Evolutionary conservation across 345 rosid species (phyloP).

Genomic region (Eucalyptus tenuipes): DNA sequence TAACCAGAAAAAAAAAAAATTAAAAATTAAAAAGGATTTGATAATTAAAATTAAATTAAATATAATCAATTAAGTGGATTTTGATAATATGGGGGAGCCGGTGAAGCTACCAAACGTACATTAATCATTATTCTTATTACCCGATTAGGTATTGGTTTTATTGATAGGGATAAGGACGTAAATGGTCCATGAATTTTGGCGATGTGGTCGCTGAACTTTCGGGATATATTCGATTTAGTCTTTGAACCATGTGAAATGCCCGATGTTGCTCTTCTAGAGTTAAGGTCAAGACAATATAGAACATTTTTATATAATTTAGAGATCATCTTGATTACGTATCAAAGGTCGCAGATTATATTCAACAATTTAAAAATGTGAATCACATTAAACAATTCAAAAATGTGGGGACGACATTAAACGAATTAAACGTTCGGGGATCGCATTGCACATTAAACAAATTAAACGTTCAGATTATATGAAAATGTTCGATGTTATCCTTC

Average conservation of each 20-base stretch:
- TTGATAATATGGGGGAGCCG: not conserved
- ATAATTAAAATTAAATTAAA: too few relatives aligned
- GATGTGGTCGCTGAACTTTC: rapidly evolving
- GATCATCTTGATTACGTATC: rapidly evolving
- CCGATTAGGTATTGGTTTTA: not conserved
- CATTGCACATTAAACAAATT: too few relatives aligned
- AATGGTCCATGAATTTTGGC: not conserved
- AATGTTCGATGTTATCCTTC: rapidly evolving
- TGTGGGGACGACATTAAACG: rapidly evolving
- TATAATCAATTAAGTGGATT: not conserved
- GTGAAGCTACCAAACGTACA: not conserved
- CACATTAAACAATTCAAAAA: too few relatives aligned
- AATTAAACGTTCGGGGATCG: rapidly evolving
- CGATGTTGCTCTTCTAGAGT: too few relatives aligned
- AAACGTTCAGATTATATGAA: too few relatives aligned
- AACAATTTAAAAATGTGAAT: too few relatives aligned
- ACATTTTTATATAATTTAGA: too few relatives aligned
- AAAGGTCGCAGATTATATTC: rapidly evolving
- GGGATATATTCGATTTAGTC: not conserved
- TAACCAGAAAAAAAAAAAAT: not conserved
- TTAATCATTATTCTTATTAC: not conserved
- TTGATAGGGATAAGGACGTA: rapidly evolving
- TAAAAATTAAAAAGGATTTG: too few relatives aligned
- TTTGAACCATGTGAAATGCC: too few relatives aligned
- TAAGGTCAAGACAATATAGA: too few relatives aligned